Evolutionary conservation across 2,329 filamentous ascomycete genomes (phyloP).

Genomic region (Penicillium sclerotiorum): DNA sequence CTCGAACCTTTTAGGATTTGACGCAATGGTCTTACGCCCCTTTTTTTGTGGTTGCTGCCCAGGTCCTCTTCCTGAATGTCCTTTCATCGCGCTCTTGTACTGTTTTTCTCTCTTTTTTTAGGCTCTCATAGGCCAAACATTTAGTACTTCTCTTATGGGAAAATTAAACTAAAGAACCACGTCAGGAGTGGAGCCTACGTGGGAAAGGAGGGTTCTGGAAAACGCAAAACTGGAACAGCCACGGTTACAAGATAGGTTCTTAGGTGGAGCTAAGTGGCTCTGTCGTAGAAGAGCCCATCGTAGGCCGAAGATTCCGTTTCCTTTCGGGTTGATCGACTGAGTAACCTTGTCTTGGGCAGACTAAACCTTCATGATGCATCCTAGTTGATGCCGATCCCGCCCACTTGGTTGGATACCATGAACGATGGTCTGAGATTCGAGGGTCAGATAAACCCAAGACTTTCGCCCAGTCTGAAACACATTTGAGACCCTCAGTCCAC

Average conservation of each 20-base stretch:
- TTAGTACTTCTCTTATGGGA: too few species aligned
- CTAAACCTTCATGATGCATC: too few species aligned
- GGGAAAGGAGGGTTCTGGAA: conserved; percentile 12
- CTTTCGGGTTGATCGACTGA: not conserved
- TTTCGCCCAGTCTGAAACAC: too few species aligned
- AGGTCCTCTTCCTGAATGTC: too few species aligned
- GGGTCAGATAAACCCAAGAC: not conserved
- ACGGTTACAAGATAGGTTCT: conserved; percentile 15
- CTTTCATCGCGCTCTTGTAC: too few species aligned
- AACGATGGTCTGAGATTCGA: conserved; percentile 1
- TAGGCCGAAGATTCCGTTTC: not conserved
- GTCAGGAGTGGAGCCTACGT: conserved; percentile 3
- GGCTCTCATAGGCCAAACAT: too few species aligned
- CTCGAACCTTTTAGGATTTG: too few species aligned
- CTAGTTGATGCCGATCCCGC: conserved; percentile 1
- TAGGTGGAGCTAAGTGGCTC: not conserved
- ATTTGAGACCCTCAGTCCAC: too few species aligned
- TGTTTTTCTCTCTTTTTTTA: too few species aligned
- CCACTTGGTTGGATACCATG: not conserved
- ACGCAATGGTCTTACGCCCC: too few species aligned
- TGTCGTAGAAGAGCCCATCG: not conserved
- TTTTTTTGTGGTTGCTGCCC: too few species aligned
- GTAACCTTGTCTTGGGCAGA: not conserved
- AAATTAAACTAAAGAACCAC: too few species aligned
- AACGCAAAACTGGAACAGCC: conserved; percentile 18